Conservation (phyloP, 75 land plant genomes). For the Sequoia sempervirens region DNA sequence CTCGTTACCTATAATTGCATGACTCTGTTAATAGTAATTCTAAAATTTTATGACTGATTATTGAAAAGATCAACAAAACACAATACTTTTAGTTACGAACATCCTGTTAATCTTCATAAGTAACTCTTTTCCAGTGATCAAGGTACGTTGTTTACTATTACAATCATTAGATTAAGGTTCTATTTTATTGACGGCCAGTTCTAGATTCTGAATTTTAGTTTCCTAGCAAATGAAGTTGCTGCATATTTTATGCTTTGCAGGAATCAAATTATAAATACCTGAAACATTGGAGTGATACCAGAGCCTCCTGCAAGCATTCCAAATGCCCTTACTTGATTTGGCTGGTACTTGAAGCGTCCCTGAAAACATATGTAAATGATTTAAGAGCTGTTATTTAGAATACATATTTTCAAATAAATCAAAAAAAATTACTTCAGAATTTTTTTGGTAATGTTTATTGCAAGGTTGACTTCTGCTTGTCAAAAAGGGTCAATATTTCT, state of each 20-base stretch:
- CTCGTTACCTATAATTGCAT: conserved; percentile 62
- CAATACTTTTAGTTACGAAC: not conserved
- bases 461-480: not conserved
- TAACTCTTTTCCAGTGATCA: not conserved
- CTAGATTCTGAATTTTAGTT: not conserved
- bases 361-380: conserved; percentile 7
- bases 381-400: not conserved
- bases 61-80: not conserved
- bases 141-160: not conserved
- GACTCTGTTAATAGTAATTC: not conserved
- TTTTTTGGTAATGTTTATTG: not conserved
- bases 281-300: conserved; percentile 92
- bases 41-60: not conserved
- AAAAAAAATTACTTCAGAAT: not conserved
- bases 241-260: not conserved
- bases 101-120: not conserved
- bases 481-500: not conserved
- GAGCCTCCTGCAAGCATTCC: conserved; percentile 95
- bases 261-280: conserved; percentile 28
- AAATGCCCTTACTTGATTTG: conserved; percentile 74
- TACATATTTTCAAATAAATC: not conserved
- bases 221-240: not conserved
- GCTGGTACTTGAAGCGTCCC: conserved; percentile 81
- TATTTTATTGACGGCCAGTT: not conserved
- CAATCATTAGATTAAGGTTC: too few species aligned